Percentiles rank a stretch among this genome's conserved stretches.
These are phyloP conservation scores for Cudoniella acicularis DNA, from an alignment of 495 filamentous ascomycete species.

Conservation along the genomic window DNA sequence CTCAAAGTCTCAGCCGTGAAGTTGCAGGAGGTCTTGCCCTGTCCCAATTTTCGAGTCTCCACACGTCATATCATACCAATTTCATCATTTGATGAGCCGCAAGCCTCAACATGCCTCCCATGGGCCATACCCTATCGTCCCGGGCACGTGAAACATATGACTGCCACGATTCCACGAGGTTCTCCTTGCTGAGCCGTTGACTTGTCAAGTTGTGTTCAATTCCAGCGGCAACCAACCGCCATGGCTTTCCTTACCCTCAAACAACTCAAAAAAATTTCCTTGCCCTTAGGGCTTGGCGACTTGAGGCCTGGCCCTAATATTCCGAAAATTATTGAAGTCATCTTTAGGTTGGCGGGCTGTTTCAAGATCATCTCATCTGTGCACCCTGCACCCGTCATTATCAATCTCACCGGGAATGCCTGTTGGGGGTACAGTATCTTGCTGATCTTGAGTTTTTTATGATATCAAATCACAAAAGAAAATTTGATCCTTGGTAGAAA, in stretches of 20 bases:
- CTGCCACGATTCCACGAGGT: not conserved
- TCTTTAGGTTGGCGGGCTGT: not conserved
- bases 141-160: not conserved
- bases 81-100: not conserved
- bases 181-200: no score
- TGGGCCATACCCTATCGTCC: not conserved
- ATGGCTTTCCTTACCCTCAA: not conserved
- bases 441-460: no score
- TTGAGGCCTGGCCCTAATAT: not conserved
- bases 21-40: no score
- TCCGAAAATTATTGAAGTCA: not conserved
- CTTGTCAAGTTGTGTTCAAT: not conserved
- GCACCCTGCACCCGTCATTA: not conserved
- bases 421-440: no score
- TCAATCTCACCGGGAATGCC: not conserved
- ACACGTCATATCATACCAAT: not conserved
- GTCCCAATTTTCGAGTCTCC: no score
- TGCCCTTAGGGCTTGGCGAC: not conserved
- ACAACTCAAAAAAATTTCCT: not conserved
- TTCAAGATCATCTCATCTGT: not conserved
- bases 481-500: no score
- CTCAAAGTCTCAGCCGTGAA: no score
- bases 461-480: no score
- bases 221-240: not conserved
- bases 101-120: not conserved